A percentile compares a stretch with the other conserved stretches of the same genome.
Evolutionary conservation across 2,329 filamentous ascomycete genomes (phyloP).

Genomic region (Ophiocordyceps robertsii): DNA sequence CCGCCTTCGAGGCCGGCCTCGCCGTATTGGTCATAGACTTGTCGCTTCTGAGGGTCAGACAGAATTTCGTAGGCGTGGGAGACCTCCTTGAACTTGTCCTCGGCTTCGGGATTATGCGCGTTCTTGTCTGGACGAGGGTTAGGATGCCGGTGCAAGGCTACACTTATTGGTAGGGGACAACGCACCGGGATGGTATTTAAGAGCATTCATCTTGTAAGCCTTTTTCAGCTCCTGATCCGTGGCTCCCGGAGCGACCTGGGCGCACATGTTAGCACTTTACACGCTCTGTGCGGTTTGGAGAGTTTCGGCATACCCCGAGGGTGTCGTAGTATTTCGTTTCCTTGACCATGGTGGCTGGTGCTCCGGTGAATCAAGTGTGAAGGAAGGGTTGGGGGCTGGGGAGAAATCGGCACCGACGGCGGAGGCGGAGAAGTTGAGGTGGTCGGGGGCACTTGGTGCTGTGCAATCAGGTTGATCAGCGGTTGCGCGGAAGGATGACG

Average conservation of each 20-base stretch:
- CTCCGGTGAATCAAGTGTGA: slow-evolving; percentile 2
- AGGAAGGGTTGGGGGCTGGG: slow-evolving; percentile 2
- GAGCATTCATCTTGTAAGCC: slow-evolving; percentile 70
- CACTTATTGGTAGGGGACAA: slow-evolving; percentile 1
- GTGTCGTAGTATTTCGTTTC: slow-evolving; percentile 69
- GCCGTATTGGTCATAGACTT: slow-evolving; percentile 92
- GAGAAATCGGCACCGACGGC: slow-evolving; percentile 3
- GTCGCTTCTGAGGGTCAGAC: slow-evolving; percentile 81
- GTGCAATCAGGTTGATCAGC: neutral
- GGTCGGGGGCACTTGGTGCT: neutral
- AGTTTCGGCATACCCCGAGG: slow-evolving; percentile 51
- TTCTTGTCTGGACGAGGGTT: slow-evolving; percentile 66
- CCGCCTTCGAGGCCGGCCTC: slow-evolving; percentile 92
- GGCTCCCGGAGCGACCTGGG: slow-evolving; percentile 62
- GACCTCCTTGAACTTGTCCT: slow-evolving; percentile 97
- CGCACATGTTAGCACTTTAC: slow-evolving; percentile 8
- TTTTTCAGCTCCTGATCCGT: slow-evolving; percentile 83
- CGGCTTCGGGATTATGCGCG: slow-evolving; percentile 78
- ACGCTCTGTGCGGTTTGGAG: too few relatives aligned
- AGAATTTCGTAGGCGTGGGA: slow-evolving; percentile 93
- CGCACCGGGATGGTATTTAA: slow-evolving; percentile 76
- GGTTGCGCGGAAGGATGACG: neutral
- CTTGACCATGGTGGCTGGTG: slow-evolving; percentile 51
- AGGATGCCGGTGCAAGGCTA: neutral
- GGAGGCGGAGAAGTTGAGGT: neutral